Percentiles rank a stretch among this genome's conserved stretches.
Evolutionary conservation across 2,329 filamentous ascomycete species (phyloP).

Genomic region (Chrysoporthe cubensis): DNA sequence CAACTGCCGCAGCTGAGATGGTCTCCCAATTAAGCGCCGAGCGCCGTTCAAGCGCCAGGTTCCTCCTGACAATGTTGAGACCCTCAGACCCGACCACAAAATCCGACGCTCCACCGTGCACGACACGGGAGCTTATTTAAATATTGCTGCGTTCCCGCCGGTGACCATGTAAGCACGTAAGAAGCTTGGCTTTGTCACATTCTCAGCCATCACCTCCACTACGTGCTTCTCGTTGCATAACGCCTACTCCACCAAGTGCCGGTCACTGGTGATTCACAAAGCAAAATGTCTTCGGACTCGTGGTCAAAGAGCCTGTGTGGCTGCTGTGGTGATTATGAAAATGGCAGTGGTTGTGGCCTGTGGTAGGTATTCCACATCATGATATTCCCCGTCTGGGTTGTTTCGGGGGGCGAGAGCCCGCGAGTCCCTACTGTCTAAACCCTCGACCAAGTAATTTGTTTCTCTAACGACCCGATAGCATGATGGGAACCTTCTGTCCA

Average conservation of each 20-base stretch:
- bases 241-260: background rate
- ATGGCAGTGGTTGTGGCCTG: conserved; percentile 16
- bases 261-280: background rate
- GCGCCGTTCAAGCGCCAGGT: background rate
- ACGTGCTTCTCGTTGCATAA: background rate
- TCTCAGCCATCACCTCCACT: background rate
- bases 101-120: background rate
- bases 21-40: background rate
- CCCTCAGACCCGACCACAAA: background rate
- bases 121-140: background rate
- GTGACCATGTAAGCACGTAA: conserved; percentile 6
- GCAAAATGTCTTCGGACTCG: conserved; percentile 8
- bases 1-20: background rate
- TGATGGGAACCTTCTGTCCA: conserved; percentile 21
- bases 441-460: too few relatives aligned
- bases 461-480: conserved; percentile 4
- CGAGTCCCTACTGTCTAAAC: background rate
- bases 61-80: background rate
- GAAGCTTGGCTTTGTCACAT: conserved; percentile 1
- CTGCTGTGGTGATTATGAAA: conserved; percentile 9
- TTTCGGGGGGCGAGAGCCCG: background rate
- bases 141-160: background rate
- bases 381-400: background rate
- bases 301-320: conserved; percentile 16
- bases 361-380: conserved; percentile 4